Evolutionary conservation across 2,329 filamentous ascomycete genomes (phyloP).

Genomic region (Mariannaea sp.): DNA sequence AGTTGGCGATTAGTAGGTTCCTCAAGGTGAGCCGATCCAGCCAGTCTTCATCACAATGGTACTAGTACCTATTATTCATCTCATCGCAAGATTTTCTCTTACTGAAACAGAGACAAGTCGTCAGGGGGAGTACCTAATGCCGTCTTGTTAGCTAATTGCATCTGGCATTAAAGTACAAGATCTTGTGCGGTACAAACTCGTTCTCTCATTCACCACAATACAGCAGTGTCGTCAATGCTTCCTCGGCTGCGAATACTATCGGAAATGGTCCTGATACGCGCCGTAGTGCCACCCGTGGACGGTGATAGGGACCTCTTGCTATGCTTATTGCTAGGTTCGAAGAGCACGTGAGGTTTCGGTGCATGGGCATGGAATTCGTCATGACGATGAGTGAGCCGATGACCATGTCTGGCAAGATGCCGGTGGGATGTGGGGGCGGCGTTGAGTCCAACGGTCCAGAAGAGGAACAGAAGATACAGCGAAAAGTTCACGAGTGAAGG

Average conservation of each 20-base stretch:
- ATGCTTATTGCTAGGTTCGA: conserved; percentile 19
- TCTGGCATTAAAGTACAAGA: no score
- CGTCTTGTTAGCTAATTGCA: no score
- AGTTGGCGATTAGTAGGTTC: no score
- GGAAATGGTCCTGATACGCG: background rate
- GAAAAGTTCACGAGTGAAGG: conserved; percentile 24
- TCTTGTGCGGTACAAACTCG: no score
- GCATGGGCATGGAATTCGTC: conserved; percentile 8
- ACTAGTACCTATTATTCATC: no score
- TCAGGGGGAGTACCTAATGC: no score
- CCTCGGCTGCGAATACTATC: background rate
- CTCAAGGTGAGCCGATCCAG: no score
- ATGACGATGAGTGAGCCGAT: conserved; percentile 46
- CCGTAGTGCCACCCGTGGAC: background rate
- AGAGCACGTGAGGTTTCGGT: conserved; percentile 7
- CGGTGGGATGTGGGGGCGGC: conserved; percentile 33
- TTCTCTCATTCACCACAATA: background rate
- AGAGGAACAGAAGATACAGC: conserved; percentile 26
- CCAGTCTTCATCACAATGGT: no score
- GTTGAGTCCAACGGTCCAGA: conserved; percentile 32
- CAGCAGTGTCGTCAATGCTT: background rate
- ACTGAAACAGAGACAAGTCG: no score
- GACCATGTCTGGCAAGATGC: conserved; percentile 26
- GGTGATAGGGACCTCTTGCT: conserved; percentile 16
- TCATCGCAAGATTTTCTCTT: no score